Evolutionary conservation across 2,329 filamentous ascomycete species (phyloP), one percentile per base, ranked within the genome.

Genomic region (Drechslerella dactyloides): DNA sequence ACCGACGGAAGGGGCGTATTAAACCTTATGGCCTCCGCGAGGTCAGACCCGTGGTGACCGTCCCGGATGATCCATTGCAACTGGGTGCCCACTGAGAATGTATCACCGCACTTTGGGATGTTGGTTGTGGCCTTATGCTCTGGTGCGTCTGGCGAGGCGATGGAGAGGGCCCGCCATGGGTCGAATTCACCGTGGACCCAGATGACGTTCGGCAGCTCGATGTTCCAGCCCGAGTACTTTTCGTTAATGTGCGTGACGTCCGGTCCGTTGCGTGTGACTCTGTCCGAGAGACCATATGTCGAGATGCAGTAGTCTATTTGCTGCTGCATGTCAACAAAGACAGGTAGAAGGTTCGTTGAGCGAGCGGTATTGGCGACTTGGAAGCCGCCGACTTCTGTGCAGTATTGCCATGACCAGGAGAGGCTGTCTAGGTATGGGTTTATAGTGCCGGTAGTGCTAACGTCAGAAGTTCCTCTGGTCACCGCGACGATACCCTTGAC

Each of bases 101-200:
- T 53, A n/a, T 74, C 44, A 1, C 74, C 73, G 24, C 54, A 68
- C 11, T 65, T 51, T 1, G 75, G 75, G 15, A 75, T 70, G 2
- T 53, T 48, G 0, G 58, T 68, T 4, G 74, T 73, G 2, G 66
- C 24, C 2, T 76, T 30, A 6, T 65, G 75, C 11, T 77, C 75
- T 13, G 80, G 79, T 0, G 79, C 78, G 17, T 76, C 77, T 0
- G 74, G 61, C 57, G 76, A 78, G 1, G 80, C 76, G 1, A 78
- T 78, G 1, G 77, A 79, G 0, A 80, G 73, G 0, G 77, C 78
- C 33, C 80, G 76, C 80, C 80, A 82, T 11, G 80, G 80, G 42
- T 82, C 80, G 69, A 79, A 79, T 69, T 81, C 78, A 23, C 80
- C 80, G 60, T 78, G 78, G n/a, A 76, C 77, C 79, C 79, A 82